Conservation (phyloP, 1,284 basidiomycete genomes). For the Xerocomus minutiporus region DNA sequence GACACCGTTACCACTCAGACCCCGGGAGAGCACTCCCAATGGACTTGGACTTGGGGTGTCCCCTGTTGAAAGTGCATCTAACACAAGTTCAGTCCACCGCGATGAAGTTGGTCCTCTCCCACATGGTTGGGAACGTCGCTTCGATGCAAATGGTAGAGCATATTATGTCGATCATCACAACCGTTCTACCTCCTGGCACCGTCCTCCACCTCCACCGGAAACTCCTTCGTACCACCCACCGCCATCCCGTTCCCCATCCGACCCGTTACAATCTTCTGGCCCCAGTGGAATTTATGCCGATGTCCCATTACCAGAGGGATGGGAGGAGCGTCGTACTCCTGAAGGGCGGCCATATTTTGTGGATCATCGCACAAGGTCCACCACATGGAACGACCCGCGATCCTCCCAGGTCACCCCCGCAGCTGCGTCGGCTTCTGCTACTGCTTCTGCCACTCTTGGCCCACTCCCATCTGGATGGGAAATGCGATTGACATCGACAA, state of each 20-base stretch:
- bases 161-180: conserved; percentile 95
- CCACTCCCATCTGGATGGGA: conserved; percentile 91
- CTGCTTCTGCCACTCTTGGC: conserved; percentile 86
- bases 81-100: conserved; percentile 9
- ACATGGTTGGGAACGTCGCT: conserved; percentile 88
- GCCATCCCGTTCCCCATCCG: conserved; percentile 6
- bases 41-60: conserved; percentile 2
- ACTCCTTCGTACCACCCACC: conserved; percentile 8
- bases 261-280: conserved; percentile 12
- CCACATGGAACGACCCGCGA: conserved; percentile 97
- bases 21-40: conserved; percentile 10
- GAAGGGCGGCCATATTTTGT: conserved; percentile 98
- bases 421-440: conserved; percentile 63
- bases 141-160: conserved; percentile 74
- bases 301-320: conserved; percentile 89
- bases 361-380: conserved; percentile 92
- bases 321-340: conserved; percentile 98
- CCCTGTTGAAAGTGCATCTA: conserved; percentile 7
- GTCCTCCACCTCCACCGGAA: conserved; percentile 42
- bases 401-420: conserved; percentile 28
- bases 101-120: conserved; percentile 49
- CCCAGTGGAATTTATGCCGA: conserved; percentile 35
- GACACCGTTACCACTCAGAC: conserved; percentile 10
- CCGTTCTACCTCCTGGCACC: conserved; percentile 92
- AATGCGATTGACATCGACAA: conserved; percentile 72